Conservation (phyloP, 768 basidiomycete species). For the Naganishia antarctica region DNA sequence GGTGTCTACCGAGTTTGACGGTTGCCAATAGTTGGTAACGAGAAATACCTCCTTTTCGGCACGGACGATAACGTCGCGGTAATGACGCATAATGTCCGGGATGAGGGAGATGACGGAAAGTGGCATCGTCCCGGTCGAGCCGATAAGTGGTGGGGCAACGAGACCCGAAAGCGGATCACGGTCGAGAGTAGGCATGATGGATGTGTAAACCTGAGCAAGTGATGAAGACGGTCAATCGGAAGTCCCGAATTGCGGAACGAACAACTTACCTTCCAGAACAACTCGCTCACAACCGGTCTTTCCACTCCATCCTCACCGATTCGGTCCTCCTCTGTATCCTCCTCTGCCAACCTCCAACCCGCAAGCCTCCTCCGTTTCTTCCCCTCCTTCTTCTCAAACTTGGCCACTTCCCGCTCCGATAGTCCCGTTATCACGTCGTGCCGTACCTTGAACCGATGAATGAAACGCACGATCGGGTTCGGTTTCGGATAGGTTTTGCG, state of each 20-base stretch:
- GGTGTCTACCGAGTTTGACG: slow-evolving; percentile 55
- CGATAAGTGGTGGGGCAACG: slow-evolving; percentile 63
- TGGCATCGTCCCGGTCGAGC: slow-evolving; percentile 61
- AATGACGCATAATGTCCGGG: slow-evolving; percentile 70
- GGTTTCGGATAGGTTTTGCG: slow-evolving; percentile 52
- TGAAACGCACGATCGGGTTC: slow-evolving; percentile 39
- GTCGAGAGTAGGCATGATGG: slow-evolving; percentile 60
- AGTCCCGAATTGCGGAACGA: too few species aligned
- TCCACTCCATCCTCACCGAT: slow-evolving; percentile 53
- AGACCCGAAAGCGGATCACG: slow-evolving; percentile 58
- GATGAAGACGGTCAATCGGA: background rate
- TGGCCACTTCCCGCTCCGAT: slow-evolving; percentile 32
- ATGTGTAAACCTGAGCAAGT: slow-evolving; percentile 55
- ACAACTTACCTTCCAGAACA: slow-evolving; percentile 56
- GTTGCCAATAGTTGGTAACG: slow-evolving; percentile 62
- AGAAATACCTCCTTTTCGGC: slow-evolving; percentile 64
- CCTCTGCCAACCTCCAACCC: slow-evolving; percentile 44
- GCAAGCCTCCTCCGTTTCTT: slow-evolving; percentile 39
- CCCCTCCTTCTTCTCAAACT: slow-evolving; percentile 36
- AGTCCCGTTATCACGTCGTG: slow-evolving; percentile 46
- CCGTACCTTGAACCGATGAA: slow-evolving; percentile 48
- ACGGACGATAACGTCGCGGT: slow-evolving; percentile 59
- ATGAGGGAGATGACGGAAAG: slow-evolving; percentile 62
- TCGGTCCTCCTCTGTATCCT: slow-evolving; percentile 55
- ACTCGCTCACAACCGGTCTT: slow-evolving; percentile 59